A percentile compares a stretch with the other conserved stretches of the same genome.
Evolutionary conservation across 2,329 filamentous ascomycete species (phyloP).

Genomic region (Lecanosticta acicola): DNA sequence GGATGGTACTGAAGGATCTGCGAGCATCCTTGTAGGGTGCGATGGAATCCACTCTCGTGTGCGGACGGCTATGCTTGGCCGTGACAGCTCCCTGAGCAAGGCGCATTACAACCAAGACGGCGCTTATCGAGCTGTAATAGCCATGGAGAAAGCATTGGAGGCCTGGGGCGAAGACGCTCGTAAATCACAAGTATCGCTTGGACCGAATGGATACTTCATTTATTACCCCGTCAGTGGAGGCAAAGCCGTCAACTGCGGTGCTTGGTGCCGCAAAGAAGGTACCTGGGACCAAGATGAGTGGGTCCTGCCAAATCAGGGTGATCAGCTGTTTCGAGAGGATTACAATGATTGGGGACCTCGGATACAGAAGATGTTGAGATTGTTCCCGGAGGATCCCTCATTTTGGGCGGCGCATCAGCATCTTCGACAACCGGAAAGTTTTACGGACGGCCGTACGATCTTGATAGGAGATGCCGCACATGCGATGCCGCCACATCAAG

Average conservation of each 20-base stretch:
- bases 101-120: constrained; percentile 53
- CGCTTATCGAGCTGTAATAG: constrained; percentile 57
- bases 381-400: constrained; percentile 38
- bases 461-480: constrained; percentile 63
- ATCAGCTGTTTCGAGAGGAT: constrained; percentile 36
- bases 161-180: constrained; percentile 24
- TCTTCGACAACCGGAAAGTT: constrained; percentile 17
- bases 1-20: constrained; percentile 41
- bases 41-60: constrained; percentile 59
- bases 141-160: constrained; percentile 49
- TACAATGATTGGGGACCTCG: constrained; percentile 41
- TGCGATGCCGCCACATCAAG: constrained; percentile 61
- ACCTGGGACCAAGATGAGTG: constrained; percentile 38
- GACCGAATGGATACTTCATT: constrained; percentile 53
- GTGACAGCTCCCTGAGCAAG: constrained; percentile 39
- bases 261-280: constrained; percentile 35
- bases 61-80: constrained; percentile 49
- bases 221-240: constrained; percentile 58
- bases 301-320: constrained; percentile 37
- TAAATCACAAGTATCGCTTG: constrained; percentile 34
- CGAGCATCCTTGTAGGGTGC: constrained; percentile 52
- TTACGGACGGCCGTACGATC: constrained; percentile 45
- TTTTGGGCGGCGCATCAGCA: constrained; percentile 48
- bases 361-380: constrained; percentile 35
- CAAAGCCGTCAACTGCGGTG: constrained; percentile 53